These are phyloP conservation scores for Pestalotiopsis sp. DNA, from an alignment of 2,329 filamentous ascomycete genomes.

Conservation along the genomic window DNA sequence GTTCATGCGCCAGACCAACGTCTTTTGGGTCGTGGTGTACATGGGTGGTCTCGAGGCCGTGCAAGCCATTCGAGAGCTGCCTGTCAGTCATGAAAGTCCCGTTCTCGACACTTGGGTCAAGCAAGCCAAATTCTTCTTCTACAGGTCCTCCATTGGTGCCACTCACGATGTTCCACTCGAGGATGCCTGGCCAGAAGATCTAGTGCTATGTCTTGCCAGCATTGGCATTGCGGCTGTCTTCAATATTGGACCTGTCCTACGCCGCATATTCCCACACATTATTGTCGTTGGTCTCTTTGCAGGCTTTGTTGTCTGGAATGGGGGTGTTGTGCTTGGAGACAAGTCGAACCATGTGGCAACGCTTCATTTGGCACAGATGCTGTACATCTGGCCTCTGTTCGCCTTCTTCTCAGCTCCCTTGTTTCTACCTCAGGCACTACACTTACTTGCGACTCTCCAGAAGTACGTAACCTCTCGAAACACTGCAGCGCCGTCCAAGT, in stretches of 20 bases:
- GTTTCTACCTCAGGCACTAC: constrained; percentile 55
- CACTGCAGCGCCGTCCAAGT: background rate
- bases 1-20: constrained; percentile 88
- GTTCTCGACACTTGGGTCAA: constrained; percentile 32
- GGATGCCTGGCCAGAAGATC: constrained; percentile 53
- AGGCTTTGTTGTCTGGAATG: constrained; percentile 81
- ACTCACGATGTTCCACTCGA: constrained; percentile 58
- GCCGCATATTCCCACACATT: constrained; percentile 61
- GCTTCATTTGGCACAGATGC: constrained; percentile 86
- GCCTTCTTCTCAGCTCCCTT: constrained; percentile 88
- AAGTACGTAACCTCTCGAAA: background rate
- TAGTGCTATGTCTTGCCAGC: constrained; percentile 62
- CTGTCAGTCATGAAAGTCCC: constrained; percentile 34
- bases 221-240: constrained; percentile 59
- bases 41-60: constrained; percentile 65
- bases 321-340: constrained; percentile 89
- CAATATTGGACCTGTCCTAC: constrained; percentile 49
- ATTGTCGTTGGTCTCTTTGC: constrained; percentile 51
- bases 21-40: constrained; percentile 90
- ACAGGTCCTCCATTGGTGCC: constrained; percentile 51
- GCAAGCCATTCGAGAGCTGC: constrained; percentile 51
- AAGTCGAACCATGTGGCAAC: constrained; percentile 93
- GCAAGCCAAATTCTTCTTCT: constrained; percentile 40
- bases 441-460: constrained; percentile 28
- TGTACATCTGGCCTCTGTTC: constrained; percentile 93